A percentile compares a stretch with the other conserved stretches of the same genome.
Conservation (phyloP, 73 alveolate genomes). For the Paramecium biaurelia region DNA sequence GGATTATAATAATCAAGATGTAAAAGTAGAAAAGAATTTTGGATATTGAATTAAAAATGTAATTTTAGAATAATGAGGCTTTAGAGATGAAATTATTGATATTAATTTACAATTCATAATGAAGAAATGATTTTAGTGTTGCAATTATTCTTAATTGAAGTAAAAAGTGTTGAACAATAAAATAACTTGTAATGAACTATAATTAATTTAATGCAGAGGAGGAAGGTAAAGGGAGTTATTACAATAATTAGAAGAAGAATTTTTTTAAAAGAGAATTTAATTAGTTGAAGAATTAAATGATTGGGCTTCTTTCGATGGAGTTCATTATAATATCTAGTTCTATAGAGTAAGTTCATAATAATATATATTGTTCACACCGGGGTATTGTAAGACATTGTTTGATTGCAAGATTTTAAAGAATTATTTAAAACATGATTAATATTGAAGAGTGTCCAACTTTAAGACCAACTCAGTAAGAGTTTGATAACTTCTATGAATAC, state of each 20-base stretch:
- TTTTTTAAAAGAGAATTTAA: background rate
- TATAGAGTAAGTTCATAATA: background rate
- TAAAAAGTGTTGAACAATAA: no score
- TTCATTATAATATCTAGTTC: background rate
- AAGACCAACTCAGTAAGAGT: constrained; percentile 80
- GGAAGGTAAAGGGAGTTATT: background rate
- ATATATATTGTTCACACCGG: background rate
- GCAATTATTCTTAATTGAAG: background rate
- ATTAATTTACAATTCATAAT: background rate
- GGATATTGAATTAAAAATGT: background rate
- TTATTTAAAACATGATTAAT: constrained; percentile 10
- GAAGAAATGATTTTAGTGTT: background rate
- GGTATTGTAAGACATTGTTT: background rate
- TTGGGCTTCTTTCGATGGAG: background rate
- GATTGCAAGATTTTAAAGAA: constrained; percentile 9
- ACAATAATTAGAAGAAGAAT: background rate
- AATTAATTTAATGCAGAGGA: background rate
- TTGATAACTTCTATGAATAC: constrained; percentile 69
- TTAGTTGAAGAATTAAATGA: background rate
- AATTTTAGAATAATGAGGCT: background rate
- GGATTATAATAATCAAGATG: background rate
- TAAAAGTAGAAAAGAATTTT: background rate
- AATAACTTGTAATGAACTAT: no score
- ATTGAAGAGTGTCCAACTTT: constrained; percentile 72
- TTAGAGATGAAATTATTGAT: background rate